Base-by-base conservation (phyloP, 495 filamentous ascomycete species). In the Tetracladium marchalianum region DNA sequence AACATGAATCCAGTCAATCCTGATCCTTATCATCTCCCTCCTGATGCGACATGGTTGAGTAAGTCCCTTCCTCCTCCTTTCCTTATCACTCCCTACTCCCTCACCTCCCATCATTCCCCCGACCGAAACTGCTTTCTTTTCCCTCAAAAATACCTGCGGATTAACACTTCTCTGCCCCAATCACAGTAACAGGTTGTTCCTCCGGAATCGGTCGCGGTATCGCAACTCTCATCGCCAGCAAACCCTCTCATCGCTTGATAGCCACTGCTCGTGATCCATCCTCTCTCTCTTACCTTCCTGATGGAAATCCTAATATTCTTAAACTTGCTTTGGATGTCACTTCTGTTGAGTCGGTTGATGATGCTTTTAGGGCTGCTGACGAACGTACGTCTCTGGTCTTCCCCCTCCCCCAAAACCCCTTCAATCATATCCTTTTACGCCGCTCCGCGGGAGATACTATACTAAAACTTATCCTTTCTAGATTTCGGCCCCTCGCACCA, bases 21-120 rank as follows among this genome's bases (percentile, higher is more conserved):
- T 15, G 52, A 66, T 22, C 57, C 59, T 0, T 74, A 74, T 59
- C 46, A 62, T n/a, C 62, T 73, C 35, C 70, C 71, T 22, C 11
- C 52, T 0, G 65, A 70, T 40, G 71, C 70, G 10, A 64, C 68
- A 56, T 76, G 71, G 72, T 66, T 76, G 46, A 69, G 69, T 72
- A 43, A 59, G 66, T 54, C 16, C 16, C 5, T 6, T n/a, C 33
- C 39, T 35, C 7, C 44, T 13, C 35, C 13, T 39, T 33, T 27
- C 7, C 22, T 27, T 27, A 27, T 27, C 7, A 3, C 22, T 27
- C 22, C 22, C 3, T 27, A 3, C 7, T 27, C 22, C 22, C 22
- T 3, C n/a, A n/a, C n/a, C n/a, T n/a, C n/a, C n/a, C n/a, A n/a
- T n/a, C n/a, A n/a, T n/a, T n/a, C n/a, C n/a, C n/a, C n/a, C n/a